Evolutionary conservation across 164 flowering plant genomes (phyloP).

Genomic region (Stephania japonica): DNA sequence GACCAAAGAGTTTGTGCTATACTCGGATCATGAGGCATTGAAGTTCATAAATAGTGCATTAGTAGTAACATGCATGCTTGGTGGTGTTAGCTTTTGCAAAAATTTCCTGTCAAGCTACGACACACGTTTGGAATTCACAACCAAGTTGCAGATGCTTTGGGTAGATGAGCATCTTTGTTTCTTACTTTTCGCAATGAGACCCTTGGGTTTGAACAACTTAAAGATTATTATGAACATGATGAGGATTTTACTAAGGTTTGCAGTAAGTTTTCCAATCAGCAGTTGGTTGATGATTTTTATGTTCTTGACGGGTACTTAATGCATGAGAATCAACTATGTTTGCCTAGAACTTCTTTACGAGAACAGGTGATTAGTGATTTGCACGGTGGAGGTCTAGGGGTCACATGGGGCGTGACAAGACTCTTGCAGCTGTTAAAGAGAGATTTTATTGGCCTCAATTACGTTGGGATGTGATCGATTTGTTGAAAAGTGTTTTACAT

Average conservation of each 20-base stretch:
- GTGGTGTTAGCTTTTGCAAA: constrained; percentile 4
- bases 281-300: neutral
- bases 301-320: constrained; percentile 13
- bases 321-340: neutral
- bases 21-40: constrained; percentile 8
- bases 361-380: neutral
- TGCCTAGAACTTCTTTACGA: constrained; percentile 7
- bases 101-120: neutral
- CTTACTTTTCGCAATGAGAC: neutral
- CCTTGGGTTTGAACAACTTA: constrained; percentile 9
- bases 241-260: neutral
- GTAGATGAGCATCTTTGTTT: neutral
- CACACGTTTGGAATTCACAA: neutral
- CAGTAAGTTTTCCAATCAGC: neutral
- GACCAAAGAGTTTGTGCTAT: neutral
- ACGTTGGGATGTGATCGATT: too few species aligned
- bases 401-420: neutral
- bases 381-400: neutral
- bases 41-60: constrained; percentile 2
- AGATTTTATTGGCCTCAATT: constrained; percentile 7
- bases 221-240: constrained; percentile 10
- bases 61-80: constrained; percentile 8
- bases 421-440: neutral
- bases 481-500: too few species aligned
- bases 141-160: constrained; percentile 11